Base-by-base conservation (phyloP, 23 red algal species). In the Porphyridium purpureum region DNA sequence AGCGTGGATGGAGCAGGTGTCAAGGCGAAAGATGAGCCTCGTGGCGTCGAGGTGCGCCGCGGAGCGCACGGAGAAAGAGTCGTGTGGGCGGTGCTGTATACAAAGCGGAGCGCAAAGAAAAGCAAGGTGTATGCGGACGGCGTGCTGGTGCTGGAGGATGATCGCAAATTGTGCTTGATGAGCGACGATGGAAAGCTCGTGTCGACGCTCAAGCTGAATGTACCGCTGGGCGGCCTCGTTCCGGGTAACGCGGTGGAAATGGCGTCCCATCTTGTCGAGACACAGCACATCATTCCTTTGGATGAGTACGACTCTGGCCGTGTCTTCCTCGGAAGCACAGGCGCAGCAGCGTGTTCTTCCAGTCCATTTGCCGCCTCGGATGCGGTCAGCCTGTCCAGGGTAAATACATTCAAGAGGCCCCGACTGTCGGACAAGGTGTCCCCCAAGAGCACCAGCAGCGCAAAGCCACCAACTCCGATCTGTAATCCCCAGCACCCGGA, bases 301-400 rank as follows among this genome's bases (percentile, higher is more conserved):
- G 57, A 72, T n/a, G 65, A 82, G 23, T 82, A 55, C 26, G 24
- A 64, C 31, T 82, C 76, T 15, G 76, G 76, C 27, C 62, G 76
- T 20, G 33, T 82, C 4, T 82, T 82, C 36, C 32, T 80, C 24
- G 66, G 60, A 44, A 33, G 27, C 7, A 62, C 47, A 21, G 41
- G 36, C 24, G 40, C 54, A 48, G 3, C 44, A 2, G 2, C 44
- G 44, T 3, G 6, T 8, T 22, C 6, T 22, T 21, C 44, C 44
- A 15, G 9, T 21, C 3, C 44, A 48, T 22, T 22, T 48, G 19
- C 44, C 44, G 19, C 44, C 4, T 48, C 44, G 44, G 19, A 3
- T 3, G 19, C 9, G 44, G 44, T 8, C 17, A 21, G 9, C 44
- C 3, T 48, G 1, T 22, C 44, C 3, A 48, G 19, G 19, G 19